These are phyloP conservation scores for Cutaneotrichosporon cavernicola DNA, from an alignment of 1,284 basidiomycete genomes.

Conservation along the genomic window DNA sequence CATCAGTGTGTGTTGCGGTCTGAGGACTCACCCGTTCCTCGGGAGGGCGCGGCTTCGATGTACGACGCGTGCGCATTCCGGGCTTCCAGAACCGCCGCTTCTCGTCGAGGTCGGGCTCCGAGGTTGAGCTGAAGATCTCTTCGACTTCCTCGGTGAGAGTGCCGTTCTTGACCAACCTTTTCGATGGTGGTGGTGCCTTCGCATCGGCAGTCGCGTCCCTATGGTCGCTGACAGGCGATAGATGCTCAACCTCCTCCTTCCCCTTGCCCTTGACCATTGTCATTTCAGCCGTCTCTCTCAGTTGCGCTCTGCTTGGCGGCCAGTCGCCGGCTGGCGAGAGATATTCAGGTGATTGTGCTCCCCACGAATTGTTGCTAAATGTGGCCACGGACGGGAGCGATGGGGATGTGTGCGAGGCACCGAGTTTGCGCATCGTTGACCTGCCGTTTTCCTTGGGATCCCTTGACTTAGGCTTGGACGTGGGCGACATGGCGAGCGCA, in stretches of 20 bases:
- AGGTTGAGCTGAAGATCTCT: slow-evolving; percentile 14
- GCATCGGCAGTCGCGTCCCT: not conserved
- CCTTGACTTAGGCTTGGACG: not conserved
- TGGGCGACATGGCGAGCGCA: slow-evolving; percentile 2
- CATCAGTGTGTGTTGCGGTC: not conserved
- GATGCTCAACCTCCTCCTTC: not conserved
- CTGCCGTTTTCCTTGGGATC: not conserved
- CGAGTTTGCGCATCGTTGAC: slow-evolving; percentile 8
- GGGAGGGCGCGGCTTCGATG: not conserved
- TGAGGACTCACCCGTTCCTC: slow-evolving; percentile 4
- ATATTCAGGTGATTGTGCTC: not conserved
- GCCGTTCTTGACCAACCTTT: not conserved
- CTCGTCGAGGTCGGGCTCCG: slow-evolving; percentile 15
- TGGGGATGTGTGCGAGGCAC: slow-evolving; percentile 1
- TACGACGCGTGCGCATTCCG: slow-evolving; percentile 4
- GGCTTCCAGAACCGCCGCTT: slow-evolving; percentile 11
- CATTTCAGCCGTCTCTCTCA: not conserved
- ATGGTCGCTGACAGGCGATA: not conserved
- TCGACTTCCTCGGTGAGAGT: slow-evolving; percentile 15
- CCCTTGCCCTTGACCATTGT: slow-evolving; percentile 3
- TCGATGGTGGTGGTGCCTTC: not conserved
- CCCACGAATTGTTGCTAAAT: slow-evolving; percentile 1
- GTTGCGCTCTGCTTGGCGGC: not conserved
- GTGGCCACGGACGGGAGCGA: slow-evolving; percentile 7
- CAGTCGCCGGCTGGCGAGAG: not conserved